Conservation (phyloP, 306 rosid species). For the Cucurbita ficifolia region DNA sequence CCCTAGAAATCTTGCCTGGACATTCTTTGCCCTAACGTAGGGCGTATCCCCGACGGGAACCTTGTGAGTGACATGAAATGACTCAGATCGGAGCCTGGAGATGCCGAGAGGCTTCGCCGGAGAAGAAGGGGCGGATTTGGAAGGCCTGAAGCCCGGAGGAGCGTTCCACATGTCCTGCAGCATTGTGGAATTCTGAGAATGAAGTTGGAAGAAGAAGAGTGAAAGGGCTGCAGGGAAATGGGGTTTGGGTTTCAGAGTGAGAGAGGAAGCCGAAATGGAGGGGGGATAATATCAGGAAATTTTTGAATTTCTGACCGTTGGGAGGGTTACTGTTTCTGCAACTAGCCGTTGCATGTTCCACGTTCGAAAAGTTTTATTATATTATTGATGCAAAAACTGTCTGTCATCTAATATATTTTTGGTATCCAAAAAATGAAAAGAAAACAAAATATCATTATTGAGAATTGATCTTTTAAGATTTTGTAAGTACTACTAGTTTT, state of each 20-base stretch:
- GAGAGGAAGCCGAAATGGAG: neutral
- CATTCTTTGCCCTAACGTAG: slow-evolving; percentile 90
- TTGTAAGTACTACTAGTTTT: too few relatives aligned
- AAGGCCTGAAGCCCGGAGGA: slow-evolving; percentile 86
- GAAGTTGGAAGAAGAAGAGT: neutral
- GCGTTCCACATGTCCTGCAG: slow-evolving; percentile 90
- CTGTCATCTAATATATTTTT: neutral
- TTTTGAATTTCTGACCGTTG: slow-evolving; percentile 19
- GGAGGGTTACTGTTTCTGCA: slow-evolving; percentile 11
- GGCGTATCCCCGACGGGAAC: slow-evolving; percentile 84
- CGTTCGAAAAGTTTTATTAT: neutral
- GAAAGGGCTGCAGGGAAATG: neutral
- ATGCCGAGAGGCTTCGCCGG: slow-evolving; percentile 83
- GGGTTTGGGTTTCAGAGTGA: neutral
- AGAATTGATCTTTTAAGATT: too few relatives aligned
- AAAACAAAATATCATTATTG: too few relatives aligned
- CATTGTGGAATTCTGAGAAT: slow-evolving; percentile 17
- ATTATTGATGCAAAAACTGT: too few relatives aligned
- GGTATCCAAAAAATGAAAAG: neutral
- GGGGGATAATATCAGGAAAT: slow-evolving; percentile 6
- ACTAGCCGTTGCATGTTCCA: slow-evolving; percentile 16
- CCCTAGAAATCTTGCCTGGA: slow-evolving; percentile 38
- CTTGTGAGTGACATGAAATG: slow-evolving; percentile 71
- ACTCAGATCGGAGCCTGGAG: slow-evolving; percentile 59
- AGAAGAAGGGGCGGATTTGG: slow-evolving; percentile 91